These are phyloP conservation scores for Knoxia roxburghii DNA, from an alignment of 257 asterid species.

Conservation along the genomic window DNA sequence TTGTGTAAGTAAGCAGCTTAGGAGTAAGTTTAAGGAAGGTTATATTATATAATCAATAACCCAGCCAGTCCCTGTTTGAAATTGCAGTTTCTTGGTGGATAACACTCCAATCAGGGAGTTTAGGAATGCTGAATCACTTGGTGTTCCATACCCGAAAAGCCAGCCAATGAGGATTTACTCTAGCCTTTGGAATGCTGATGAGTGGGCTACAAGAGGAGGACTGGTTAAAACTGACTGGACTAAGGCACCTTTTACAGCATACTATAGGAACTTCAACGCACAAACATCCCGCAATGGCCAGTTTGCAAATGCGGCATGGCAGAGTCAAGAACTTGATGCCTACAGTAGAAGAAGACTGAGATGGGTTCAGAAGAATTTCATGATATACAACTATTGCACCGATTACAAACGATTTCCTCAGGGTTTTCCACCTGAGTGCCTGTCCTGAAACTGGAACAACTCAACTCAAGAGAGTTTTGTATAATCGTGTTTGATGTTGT, in stretches of 20 bases:
- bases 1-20: constrained; percentile 41
- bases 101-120: constrained; percentile 74
- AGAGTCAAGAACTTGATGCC: constrained; percentile 59
- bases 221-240: constrained; percentile 74
- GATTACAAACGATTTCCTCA: constrained; percentile 60
- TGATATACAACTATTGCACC: constrained; percentile 72
- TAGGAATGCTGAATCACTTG: constrained; percentile 60
- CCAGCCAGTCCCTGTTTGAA: no score
- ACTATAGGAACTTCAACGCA: constrained; percentile 54
- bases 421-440: constrained; percentile 63
- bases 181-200: constrained; percentile 85
- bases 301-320: constrained; percentile 47
- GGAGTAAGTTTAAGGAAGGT: not conserved
- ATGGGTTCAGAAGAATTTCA: constrained; percentile 89
- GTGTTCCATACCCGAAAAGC: constrained; percentile 62
- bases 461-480: no score
- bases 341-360: constrained; percentile 62
- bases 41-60: not conserved
- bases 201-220: constrained; percentile 94
- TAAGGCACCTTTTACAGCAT: constrained; percentile 79
- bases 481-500: not conserved
- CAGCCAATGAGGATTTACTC: constrained; percentile 88
- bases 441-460: no score
- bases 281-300: constrained; percentile 31
- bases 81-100: constrained; percentile 68